phyloP scores from a whole-genome alignment of 257 asterid species.

The Cinchona pubescens region DNA sequence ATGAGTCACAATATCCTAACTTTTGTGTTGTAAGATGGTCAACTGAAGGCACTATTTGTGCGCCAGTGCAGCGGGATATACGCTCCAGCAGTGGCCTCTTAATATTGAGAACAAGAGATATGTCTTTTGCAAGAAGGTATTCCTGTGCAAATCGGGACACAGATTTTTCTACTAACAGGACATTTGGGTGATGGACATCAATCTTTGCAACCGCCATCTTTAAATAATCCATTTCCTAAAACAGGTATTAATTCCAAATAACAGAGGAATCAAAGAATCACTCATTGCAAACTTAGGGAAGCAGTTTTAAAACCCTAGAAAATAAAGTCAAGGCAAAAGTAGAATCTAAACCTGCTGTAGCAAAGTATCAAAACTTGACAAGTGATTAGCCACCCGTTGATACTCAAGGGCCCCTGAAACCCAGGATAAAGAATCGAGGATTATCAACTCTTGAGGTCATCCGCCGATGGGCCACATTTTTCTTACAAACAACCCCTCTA shows the following conservation, averaged over 20 bases:
- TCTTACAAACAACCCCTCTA: conserved; percentile 78
- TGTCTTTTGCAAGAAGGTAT: conserved; percentile 74
- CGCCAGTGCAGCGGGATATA: conserved; percentile 81
- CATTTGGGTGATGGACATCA: conserved; percentile 72
- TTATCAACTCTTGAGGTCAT: conserved; percentile 65
- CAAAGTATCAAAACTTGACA: conserved; percentile 77
- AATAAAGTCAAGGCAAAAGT: conserved; percentile 13
- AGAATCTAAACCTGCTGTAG: conserved; percentile 62
- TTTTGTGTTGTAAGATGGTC: conserved; percentile 68
- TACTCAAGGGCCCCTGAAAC: conserved; percentile 85
- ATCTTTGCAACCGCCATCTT: conserved; percentile 88
- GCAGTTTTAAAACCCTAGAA: conserved; percentile 11
- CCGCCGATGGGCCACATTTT: conserved; percentile 75
- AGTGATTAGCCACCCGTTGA: conserved; percentile 73
- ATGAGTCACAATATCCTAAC: conserved; percentile 69
- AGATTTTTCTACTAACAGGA: conserved; percentile 76
- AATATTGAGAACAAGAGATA: conserved; percentile 75
- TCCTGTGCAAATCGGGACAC: conserved; percentile 84
- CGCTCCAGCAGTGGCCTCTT: conserved; percentile 80
- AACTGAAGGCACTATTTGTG: conserved; percentile 65
- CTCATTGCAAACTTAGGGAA: conserved; percentile 8
- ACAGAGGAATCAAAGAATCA: neutral
- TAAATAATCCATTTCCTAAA: conserved; percentile 86
- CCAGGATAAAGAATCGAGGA: conserved; percentile 63
- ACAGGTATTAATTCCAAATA: conserved; percentile 16